These are phyloP conservation scores for Sarcocystis neurona DNA, from an alignment of 169 alveolate genomes.

Conservation along the genomic window DNA sequence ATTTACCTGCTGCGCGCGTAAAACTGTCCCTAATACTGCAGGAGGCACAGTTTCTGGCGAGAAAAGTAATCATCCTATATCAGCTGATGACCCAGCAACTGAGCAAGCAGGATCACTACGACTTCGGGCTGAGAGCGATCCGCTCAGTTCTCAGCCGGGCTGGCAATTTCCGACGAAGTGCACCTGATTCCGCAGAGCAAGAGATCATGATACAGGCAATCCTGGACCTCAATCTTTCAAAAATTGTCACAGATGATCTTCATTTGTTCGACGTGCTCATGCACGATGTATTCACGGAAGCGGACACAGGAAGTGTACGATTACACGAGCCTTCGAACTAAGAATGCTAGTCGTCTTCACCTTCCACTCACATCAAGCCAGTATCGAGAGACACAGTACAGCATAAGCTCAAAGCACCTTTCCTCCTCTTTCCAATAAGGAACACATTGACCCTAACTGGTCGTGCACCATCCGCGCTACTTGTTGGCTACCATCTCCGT, in stretches of 20 bases:
- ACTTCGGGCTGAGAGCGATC: slow-evolving; percentile 96
- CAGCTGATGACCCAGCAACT: slow-evolving; percentile 91
- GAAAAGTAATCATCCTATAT: slow-evolving; percentile 90
- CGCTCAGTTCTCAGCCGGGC: slow-evolving; percentile 94
- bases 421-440: no score
- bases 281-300: slow-evolving; percentile 90
- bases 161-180: slow-evolving; percentile 89
- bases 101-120: slow-evolving; percentile 93
- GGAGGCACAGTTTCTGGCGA: slow-evolving; percentile 89
- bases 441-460: no score
- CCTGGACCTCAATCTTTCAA: slow-evolving; percentile 79
- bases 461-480: no score
- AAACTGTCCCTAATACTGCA: no score
- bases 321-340: no score
- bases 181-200: slow-evolving; percentile 88
- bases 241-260: slow-evolving; percentile 85
- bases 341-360: no score
- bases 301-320: no score
- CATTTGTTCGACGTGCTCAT: slow-evolving; percentile 87
- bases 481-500: no score
- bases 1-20: no score
- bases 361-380: no score
- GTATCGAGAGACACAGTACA: no score
- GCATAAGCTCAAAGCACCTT: no score
- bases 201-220: slow-evolving; percentile 79